phyloP scores from a whole-genome alignment of 768 basidiomycete genomes.

The Calocybe gangraenosa region DNA sequence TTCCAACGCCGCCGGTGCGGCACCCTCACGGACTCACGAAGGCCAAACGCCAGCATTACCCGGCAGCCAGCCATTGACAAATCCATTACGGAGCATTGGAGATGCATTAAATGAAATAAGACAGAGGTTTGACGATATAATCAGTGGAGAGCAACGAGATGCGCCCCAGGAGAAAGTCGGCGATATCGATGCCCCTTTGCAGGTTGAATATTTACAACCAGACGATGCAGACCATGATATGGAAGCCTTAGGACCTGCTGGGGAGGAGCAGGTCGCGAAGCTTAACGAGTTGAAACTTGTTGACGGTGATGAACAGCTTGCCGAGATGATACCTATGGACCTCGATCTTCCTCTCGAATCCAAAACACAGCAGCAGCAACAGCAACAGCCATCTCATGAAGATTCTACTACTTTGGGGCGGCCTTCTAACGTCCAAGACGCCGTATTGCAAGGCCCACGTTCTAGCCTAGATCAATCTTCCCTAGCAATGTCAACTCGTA shows the following conservation, averaged over 20 bases:
- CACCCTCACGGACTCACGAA: constrained; percentile 39
- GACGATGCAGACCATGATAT: constrained; percentile 67
- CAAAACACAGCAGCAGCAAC: constrained; percentile 23
- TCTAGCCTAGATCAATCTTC: constrained; percentile 17
- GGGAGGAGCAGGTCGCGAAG: constrained; percentile 78
- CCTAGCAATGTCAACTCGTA: constrained; percentile 17
- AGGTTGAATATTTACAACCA: constrained; percentile 75
- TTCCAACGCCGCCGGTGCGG: constrained; percentile 26
- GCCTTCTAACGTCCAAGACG: constrained; percentile 38
- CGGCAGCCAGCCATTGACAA: constrained; percentile 33
- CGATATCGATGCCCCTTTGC: constrained; percentile 35
- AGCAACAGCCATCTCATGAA: constrained; percentile 18
- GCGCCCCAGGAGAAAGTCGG: constrained; percentile 30
- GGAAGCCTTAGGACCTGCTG: constrained; percentile 88
- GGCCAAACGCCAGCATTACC: constrained; percentile 37
- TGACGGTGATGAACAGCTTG: constrained; percentile 46
- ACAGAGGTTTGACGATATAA: constrained; percentile 81
- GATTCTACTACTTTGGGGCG: constrained; percentile 21
- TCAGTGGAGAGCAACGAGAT: constrained; percentile 36
- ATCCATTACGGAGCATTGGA: constrained; percentile 76
- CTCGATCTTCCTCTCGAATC: constrained; percentile 27
- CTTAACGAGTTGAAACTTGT: constrained; percentile 76
- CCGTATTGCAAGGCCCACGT: constrained; percentile 34
- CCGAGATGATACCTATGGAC: constrained; percentile 45
- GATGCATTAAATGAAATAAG: constrained; percentile 80